These are phyloP conservation scores for Capsicum rhomboideum DNA, from an alignment of 257 asterid species.

Conservation along the genomic window DNA sequence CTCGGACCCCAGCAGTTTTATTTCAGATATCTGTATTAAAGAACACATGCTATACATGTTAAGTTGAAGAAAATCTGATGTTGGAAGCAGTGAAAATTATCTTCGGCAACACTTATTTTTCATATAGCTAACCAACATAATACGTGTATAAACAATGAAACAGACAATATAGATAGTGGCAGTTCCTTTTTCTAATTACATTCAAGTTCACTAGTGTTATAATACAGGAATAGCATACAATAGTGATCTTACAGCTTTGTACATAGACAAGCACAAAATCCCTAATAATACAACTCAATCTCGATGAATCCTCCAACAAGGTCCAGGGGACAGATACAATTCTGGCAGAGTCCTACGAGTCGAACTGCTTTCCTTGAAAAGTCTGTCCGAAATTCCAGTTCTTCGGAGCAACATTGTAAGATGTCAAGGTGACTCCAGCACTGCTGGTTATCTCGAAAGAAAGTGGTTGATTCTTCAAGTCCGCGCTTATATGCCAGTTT, in stretches of 20 bases:
- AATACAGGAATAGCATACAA: too few relatives aligned
- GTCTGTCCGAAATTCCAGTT: conserved; percentile 66
- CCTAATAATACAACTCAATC: background rate
- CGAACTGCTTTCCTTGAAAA: conserved; percentile 55
- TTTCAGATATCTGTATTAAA: too few relatives aligned
- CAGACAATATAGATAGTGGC: background rate
- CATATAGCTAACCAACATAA: background rate
- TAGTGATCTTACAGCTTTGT: background rate
- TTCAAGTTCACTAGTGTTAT: background rate
- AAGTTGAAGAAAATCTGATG: too few relatives aligned
- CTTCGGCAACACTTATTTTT: background rate
- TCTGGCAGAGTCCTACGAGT: conserved; percentile 7
- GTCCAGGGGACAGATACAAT: background rate
- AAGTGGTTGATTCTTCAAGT: conserved; percentile 48
- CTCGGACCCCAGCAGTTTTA: too few relatives aligned
- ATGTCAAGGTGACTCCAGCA: conserved; percentile 35
- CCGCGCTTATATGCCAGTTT: conserved; percentile 56
- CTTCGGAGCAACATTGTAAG: conserved; percentile 43
- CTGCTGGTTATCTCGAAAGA: conserved; percentile 56
- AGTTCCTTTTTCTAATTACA: background rate
- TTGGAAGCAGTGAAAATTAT: too few relatives aligned
- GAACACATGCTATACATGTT: too few relatives aligned
- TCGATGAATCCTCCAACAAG: background rate
- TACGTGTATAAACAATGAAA: background rate
- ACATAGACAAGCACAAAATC: background rate